phyloP scores from a whole-genome alignment of 108 stramenopile species.

The Cyclotella sp. region DNA sequence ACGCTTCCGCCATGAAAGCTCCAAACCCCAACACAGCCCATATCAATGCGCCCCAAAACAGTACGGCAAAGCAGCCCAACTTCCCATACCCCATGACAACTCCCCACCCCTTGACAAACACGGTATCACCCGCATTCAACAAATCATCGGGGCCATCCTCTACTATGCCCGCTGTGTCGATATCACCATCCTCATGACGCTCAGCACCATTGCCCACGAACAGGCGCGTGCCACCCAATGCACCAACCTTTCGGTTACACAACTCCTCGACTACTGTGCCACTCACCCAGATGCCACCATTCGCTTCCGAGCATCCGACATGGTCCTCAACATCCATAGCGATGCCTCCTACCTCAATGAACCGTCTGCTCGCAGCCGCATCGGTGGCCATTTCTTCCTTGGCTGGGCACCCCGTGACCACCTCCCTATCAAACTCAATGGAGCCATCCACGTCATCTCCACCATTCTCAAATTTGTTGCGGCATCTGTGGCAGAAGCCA shows the following conservation, averaged over 20 bases:
- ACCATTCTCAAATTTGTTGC: constrained; percentile 25
- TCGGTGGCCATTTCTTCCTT: constrained; percentile 46
- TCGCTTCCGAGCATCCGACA: constrained; percentile 8
- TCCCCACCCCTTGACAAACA: constrained; percentile 22
- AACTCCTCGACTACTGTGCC: no score
- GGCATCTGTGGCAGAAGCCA: constrained; percentile 50
- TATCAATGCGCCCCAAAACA: no score
- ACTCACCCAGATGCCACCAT: no score
- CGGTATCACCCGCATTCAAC: constrained; percentile 36
- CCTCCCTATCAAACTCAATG: no score
- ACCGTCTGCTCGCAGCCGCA: constrained; percentile 40
- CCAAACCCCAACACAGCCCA: no score
- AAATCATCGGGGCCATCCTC: no score
- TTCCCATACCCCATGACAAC: constrained; percentile 12
- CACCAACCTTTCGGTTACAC: not conserved
- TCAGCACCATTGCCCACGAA: no score
- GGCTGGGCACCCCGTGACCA: constrained; percentile 14
- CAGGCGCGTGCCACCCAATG: constrained; percentile 26
- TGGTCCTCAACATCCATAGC: constrained; percentile 42
- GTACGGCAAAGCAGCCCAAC: constrained; percentile 49
- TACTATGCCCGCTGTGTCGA: constrained; percentile 59
- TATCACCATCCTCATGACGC: constrained; percentile 37
- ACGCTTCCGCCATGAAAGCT: constrained; percentile 38
- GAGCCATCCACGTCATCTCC: constrained; percentile 37
- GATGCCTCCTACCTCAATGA: constrained; percentile 57